Percentiles rank a stretch among this genome's conserved stretches.
Conservation (phyloP, 2,329 filamentous ascomycete genomes). For the Trichophyton rubrum region DNA sequence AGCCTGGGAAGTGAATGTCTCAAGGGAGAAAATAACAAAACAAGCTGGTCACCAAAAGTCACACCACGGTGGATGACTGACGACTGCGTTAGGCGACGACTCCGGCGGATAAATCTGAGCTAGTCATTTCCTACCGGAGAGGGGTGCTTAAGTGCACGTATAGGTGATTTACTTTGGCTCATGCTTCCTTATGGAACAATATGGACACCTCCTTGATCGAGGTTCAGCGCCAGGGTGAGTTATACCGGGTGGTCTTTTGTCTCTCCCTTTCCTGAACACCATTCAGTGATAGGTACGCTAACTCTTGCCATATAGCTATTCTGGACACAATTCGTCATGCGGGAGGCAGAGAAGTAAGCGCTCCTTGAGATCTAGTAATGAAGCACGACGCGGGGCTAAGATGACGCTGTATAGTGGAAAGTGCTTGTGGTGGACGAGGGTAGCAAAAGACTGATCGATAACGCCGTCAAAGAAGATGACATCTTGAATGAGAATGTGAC, state of each 20-base stretch:
- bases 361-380: slow-evolving; percentile 3
- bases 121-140: neutral
- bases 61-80: too few species aligned
- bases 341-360: slow-evolving; percentile 62
- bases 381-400: neutral
- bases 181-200: slow-evolving; percentile 21
- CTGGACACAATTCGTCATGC: slow-evolving; percentile 63
- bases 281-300: neutral
- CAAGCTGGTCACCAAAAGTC: neutral
- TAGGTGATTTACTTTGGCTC: slow-evolving; percentile 10
- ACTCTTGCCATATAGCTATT: slow-evolving; percentile 43
- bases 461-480: slow-evolving; percentile 86
- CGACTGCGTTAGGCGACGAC: neutral
- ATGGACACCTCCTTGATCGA: slow-evolving; percentile 81
- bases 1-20: neutral
- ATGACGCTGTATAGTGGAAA: slow-evolving; percentile 62
- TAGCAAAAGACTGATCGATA: slow-evolving; percentile 76
- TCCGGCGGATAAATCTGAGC: neutral
- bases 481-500: slow-evolving; percentile 94
- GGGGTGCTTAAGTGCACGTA: neutral
- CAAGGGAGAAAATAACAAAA: neutral
- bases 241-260: neutral
- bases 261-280: neutral
- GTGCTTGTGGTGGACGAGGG: slow-evolving; percentile 78
- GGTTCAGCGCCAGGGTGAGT: slow-evolving; percentile 64